These are phyloP conservation scores for Pseudonectria foliicola DNA, from an alignment of 2,329 filamentous ascomycete genomes.

Conservation along the genomic window DNA sequence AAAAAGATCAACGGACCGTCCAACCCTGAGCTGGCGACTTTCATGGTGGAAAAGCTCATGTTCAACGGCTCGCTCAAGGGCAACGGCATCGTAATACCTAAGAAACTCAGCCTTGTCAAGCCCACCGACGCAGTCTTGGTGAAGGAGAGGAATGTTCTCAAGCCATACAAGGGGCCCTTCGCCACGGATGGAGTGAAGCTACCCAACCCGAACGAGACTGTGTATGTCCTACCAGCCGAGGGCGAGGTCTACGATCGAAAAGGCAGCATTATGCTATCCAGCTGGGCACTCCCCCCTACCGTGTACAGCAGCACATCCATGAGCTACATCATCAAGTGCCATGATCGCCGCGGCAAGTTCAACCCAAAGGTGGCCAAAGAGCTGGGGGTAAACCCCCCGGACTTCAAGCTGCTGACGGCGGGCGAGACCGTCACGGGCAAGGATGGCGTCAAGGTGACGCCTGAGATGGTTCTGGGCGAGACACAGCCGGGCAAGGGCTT, in stretches of 20 bases:
- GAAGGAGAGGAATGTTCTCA: constrained; percentile 56
- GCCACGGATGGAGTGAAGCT: constrained; percentile 12
- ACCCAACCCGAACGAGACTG: constrained; percentile 14
- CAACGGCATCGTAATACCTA: constrained; percentile 15
- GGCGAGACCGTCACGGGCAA: constrained; percentile 58
- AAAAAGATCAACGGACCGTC: constrained; percentile 17
- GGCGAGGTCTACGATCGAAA: constrained; percentile 7
- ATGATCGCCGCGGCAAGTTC: constrained; percentile 76
- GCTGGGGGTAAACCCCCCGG: constrained; percentile 52
- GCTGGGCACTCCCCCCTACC: constrained; percentile 55
- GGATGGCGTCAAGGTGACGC: constrained; percentile 64
- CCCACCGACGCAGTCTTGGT: constrained; percentile 44
- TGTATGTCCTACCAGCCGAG: constrained; percentile 22
- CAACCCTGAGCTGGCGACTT: constrained; percentile 23
- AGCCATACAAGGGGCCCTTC: constrained; percentile 60
- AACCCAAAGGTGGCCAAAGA: constrained; percentile 55
- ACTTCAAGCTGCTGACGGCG: constrained; percentile 53
- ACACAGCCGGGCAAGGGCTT: constrained; percentile 63
- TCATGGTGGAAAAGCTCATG: constrained; percentile 29
- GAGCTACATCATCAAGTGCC: constrained; percentile 78
- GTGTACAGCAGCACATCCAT: constrained; percentile 60
- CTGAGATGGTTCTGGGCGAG: constrained; percentile 77
- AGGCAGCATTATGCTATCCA: constrained; percentile 11
- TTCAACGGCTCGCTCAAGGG: constrained; percentile 26
- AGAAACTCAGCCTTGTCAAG: constrained; percentile 22